phyloP scores from a whole-genome alignment of 2,329 filamentous ascomycete species.

The Chaetomium sp. region DNA sequence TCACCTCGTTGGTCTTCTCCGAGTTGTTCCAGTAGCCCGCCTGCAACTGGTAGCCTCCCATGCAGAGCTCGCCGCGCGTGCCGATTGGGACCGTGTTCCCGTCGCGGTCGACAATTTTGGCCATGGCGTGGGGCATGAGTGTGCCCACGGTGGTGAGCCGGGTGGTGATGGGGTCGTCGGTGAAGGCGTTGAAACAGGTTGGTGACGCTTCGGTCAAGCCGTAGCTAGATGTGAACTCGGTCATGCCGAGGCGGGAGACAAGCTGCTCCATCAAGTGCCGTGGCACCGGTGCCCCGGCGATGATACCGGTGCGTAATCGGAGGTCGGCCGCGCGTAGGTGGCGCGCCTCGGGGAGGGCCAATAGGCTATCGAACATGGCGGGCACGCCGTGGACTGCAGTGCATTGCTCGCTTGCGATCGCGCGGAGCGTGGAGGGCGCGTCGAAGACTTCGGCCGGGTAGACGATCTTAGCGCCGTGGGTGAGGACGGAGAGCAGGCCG shows the following conservation, averaged over 20 bases:
- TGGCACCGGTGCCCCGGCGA: slow-evolving; percentile 72
- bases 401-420: slow-evolving; percentile 60
- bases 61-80: slow-evolving; percentile 65
- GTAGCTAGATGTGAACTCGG: slow-evolving; percentile 64
- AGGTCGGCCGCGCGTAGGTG: slow-evolving; percentile 36
- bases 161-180: slow-evolving; percentile 60
- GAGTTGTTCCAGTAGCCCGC: slow-evolving; percentile 63
- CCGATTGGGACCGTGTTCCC: slow-evolving; percentile 63
- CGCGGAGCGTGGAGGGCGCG: slow-evolving; percentile 56
- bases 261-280: slow-evolving; percentile 67
- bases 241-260: slow-evolving; percentile 66
- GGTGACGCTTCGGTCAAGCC: slow-evolving; percentile 73
- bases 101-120: slow-evolving; percentile 68
- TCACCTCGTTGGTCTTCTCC: slow-evolving; percentile 61
- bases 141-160: slow-evolving; percentile 68
- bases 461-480: slow-evolving; percentile 69
- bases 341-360: slow-evolving; percentile 38
- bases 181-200: slow-evolving; percentile 75
- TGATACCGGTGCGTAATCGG: slow-evolving; percentile 65
- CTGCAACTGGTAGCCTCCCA: slow-evolving; percentile 70
- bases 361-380: slow-evolving; percentile 71
- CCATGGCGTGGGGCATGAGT: slow-evolving; percentile 66
- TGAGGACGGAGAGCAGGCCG: slow-evolving; percentile 64
- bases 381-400: slow-evolving; percentile 77
- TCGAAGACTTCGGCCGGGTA: slow-evolving; percentile 73